Conservation (phyloP, 2,329 filamentous ascomycete genomes). For the Neodidymelliopsis sp. region DNA sequence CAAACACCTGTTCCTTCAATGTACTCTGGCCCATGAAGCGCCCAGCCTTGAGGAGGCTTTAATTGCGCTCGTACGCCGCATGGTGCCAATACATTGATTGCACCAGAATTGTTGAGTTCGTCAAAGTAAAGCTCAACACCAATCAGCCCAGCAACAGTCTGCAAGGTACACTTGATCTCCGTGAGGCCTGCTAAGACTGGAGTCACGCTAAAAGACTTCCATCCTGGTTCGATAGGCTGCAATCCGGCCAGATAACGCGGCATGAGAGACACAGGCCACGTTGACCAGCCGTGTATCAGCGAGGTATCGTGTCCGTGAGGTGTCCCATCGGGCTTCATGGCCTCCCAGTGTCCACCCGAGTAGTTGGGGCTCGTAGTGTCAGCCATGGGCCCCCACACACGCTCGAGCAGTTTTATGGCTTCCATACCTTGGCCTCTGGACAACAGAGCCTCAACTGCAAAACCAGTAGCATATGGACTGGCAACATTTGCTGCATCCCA, state of each 20-base stretch:
- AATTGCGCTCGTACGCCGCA: neutral
- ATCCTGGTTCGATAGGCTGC: slow-evolving; percentile 13
- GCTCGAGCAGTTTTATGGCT: slow-evolving; percentile 9
- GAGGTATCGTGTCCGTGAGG: slow-evolving; percentile 16
- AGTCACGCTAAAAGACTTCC: slow-evolving; percentile 12
- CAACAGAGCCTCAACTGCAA: slow-evolving; percentile 15
- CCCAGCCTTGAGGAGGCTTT: slow-evolving; percentile 13
- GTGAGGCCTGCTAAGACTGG: slow-evolving; percentile 12
- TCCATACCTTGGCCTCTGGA: neutral
- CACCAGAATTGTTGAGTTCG: neutral
- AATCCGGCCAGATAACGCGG: slow-evolving; percentile 17
- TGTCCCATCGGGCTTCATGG: slow-evolving; percentile 15
- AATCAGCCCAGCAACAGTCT: slow-evolving; percentile 5
- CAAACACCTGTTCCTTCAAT: slow-evolving; percentile 11
- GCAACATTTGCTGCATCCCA: slow-evolving; percentile 12
- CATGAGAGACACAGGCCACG: slow-evolving; percentile 20
- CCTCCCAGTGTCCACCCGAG: slow-evolving; percentile 18
- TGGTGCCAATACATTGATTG: slow-evolving; percentile 6
- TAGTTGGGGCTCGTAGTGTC: slow-evolving; percentile 7
- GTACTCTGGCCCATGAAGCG: neutral
- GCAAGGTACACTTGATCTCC: slow-evolving; percentile 4
- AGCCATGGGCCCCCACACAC: slow-evolving; percentile 17
- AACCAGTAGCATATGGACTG: slow-evolving; percentile 16
- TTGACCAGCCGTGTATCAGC: slow-evolving; percentile 20
- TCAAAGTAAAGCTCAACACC: slow-evolving; percentile 5